Evolutionary conservation across 164 flowering plant genomes (phyloP).

Genomic region (Taxillus chinensis): DNA sequence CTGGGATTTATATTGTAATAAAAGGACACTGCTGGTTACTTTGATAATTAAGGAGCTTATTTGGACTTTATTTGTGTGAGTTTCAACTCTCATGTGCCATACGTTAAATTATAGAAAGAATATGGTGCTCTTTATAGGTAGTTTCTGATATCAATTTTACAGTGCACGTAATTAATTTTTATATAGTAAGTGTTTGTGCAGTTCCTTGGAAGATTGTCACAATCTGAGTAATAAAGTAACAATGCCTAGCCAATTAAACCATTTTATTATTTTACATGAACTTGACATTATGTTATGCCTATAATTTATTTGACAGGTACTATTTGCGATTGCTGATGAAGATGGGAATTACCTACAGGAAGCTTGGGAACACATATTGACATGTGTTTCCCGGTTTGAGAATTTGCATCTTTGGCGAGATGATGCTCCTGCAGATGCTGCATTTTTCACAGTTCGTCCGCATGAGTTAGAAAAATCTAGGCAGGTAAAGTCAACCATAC

Average conservation of each 20-base stretch:
- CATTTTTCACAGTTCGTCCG: conserved; percentile 82
- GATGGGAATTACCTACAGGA: conserved; percentile 97
- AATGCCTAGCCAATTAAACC: neutral
- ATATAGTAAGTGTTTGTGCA: too few species aligned
- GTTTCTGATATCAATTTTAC: too few species aligned
- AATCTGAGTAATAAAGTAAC: too few species aligned
- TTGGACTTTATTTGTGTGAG: too few species aligned
- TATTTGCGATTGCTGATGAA: conserved; percentile 86
- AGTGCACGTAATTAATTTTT: too few species aligned
- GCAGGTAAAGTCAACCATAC: conserved; percentile 59
- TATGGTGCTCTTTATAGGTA: too few species aligned
- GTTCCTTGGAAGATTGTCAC: too few species aligned
- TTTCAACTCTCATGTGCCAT: too few species aligned
- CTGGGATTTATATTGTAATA: too few species aligned
- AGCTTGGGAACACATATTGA: conserved; percentile 98
- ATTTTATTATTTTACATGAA: neutral
- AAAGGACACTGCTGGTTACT: too few species aligned
- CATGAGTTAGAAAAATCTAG: conserved; percentile 80
- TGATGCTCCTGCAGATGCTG: conserved; percentile 99
- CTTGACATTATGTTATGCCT: neutral
- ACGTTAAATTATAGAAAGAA: too few species aligned
- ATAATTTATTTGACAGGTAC: conserved; percentile 48
- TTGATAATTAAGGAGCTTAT: too few species aligned
- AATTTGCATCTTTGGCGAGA: conserved; percentile 96
- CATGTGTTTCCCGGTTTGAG: conserved; percentile 96